Evolutionary conservation across 148 eudicot genomes (phyloP), one percentile per base, ranked within the genome.

Genomic region (Rhododendron vialii): DNA sequence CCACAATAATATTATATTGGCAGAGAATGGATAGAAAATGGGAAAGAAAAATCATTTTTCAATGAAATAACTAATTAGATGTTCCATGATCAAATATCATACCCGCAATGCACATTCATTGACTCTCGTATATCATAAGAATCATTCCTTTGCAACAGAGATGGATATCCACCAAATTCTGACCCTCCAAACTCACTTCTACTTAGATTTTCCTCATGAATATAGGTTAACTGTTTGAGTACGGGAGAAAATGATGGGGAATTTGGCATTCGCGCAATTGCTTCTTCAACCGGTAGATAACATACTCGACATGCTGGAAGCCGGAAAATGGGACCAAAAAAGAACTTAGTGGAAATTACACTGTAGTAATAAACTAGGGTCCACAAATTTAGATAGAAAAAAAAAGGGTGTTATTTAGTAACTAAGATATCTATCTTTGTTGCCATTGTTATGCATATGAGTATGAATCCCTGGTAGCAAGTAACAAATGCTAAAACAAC

Each of bases 181-280:
- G 99, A 97, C 41, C 99, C 99, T 88, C 99, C 99, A 90, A 98
- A 98, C 91, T 98, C 98, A 79, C 94, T 91, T 92, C 86, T 93
- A 26, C 89, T 90, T 53, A 90, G 86, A 86, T 89, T 88, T 63
- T 94, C 96, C 81, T 94, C 99, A 87, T 94, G 88, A 81, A 98
- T 89, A 86, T 92, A 98, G 28, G 94, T 90, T 87, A 98, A 88
- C 71, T 92, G 89, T 41, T 85, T 85, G 50, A 94, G 84, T 55
- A 95, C 93, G 38, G 99, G 98, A 74, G 98, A 98, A 85, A 89
- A 94, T 8, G 99, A 98, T 50, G 98, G 92, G 63, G 90, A 93
- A 81, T 88, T 91, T 43, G 99, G 99, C 99, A 98, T 94, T 26
- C 90, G 84, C 12, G 93, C 85, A 59, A 98, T 88, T 5, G 98